Conservation (phyloP, 202 grass and related monocot species). For the Hordeum pubiflorum region DNA sequence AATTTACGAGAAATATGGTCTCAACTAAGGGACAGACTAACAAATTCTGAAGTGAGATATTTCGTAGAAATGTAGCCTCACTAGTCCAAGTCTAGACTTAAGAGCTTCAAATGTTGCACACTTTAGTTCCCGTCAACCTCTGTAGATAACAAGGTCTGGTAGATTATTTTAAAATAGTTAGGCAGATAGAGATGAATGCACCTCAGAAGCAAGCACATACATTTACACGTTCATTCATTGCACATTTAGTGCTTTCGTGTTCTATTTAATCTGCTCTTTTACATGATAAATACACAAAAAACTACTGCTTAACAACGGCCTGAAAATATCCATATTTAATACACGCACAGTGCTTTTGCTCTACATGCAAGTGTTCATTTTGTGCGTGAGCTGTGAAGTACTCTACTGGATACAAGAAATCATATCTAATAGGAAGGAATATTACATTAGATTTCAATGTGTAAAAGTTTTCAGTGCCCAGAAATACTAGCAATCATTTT, state of each 20-base stretch:
- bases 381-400: background rate
- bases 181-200: background rate
- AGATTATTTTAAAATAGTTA: background rate
- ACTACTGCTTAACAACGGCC: background rate
- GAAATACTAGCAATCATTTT: background rate
- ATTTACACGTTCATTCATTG: background rate
- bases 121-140: background rate
- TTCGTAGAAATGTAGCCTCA: background rate
- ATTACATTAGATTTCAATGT: background rate
- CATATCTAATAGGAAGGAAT: background rate
- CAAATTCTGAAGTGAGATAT: background rate
- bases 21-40: background rate
- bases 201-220: background rate
- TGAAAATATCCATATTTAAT: background rate
- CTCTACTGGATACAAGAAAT: background rate
- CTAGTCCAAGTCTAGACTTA: background rate
- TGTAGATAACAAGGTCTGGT: background rate
- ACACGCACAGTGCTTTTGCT: background rate
- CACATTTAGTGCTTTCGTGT: background rate
- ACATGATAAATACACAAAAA: background rate
- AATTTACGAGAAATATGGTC: background rate
- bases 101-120: background rate
- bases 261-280: background rate
- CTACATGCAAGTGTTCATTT: background rate
- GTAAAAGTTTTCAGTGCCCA: background rate